Evolutionary conservation across 2,329 filamentous ascomycete species (phyloP).

Genomic region (Teratosphaeria viscida): DNA sequence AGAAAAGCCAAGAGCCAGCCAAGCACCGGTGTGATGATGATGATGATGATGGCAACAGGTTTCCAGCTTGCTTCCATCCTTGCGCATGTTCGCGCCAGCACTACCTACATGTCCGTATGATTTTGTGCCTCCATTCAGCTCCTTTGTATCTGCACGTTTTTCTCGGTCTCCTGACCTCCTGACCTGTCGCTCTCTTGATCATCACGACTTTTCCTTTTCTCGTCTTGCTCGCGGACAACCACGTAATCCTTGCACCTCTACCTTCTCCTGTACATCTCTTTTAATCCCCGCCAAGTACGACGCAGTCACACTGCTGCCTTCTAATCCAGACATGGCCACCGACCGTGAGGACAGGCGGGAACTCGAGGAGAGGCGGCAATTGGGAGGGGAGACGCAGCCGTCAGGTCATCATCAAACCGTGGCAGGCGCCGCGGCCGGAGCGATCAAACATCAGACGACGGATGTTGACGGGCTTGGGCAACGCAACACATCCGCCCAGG

Average conservation of each 20-base stretch:
- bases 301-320: neutral
- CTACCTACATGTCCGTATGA: neutral
- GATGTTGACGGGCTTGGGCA: neutral
- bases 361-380: neutral
- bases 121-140: neutral
- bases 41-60: neutral
- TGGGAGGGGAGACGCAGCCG: neutral
- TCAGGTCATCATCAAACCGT: neutral
- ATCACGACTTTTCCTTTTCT: neutral
- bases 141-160: neutral
- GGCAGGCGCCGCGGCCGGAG: slow-evolving; percentile 1
- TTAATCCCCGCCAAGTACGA: neutral
- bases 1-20: neutral
- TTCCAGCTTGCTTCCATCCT: neutral
- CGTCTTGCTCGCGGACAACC: neutral
- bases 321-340: neutral
- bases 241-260: neutral
- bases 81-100: neutral
- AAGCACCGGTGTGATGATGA: neutral
- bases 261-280: neutral
- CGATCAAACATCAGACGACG: neutral
- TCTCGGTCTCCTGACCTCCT: neutral
- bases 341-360: neutral
- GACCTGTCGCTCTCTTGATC: neutral
- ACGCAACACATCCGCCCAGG: neutral